Evolutionary conservation across 371 early-diverging fungal genomes (phyloP).

Genomic region (Mortierella sp.): DNA sequence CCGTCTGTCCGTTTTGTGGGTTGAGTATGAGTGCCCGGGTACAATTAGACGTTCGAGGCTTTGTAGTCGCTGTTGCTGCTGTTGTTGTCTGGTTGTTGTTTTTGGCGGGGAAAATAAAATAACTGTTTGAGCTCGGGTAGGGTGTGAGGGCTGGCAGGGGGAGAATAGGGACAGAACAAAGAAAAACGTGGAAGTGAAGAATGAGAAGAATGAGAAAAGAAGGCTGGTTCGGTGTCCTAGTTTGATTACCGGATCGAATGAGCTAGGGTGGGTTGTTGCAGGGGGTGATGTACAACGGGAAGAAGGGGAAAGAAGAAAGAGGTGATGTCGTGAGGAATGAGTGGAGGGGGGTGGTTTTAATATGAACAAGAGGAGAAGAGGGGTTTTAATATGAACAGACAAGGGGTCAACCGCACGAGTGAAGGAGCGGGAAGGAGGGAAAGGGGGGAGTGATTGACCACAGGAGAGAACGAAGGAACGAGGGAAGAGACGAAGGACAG

Average conservation of each 20-base stretch:
- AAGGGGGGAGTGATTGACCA: slow-evolving; percentile 19
- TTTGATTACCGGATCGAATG: neutral
- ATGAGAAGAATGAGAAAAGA: neutral
- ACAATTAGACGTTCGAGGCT: neutral
- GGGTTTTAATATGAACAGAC: slow-evolving; percentile 6
- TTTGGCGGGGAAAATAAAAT: neutral
- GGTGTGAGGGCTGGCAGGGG: neutral
- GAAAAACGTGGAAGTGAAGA: neutral
- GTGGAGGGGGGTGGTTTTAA: slow-evolving; percentile 1
- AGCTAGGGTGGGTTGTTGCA: neutral
- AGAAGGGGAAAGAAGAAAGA: neutral
- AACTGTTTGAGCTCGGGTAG: neutral
- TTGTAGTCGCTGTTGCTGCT: neutral
- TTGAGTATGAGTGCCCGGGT: neutral
- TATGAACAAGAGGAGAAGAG: slow-evolving; percentile 12
- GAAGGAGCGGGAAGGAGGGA: neutral
- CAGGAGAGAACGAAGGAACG: neutral
- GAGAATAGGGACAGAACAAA: neutral
- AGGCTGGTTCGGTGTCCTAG: neutral
- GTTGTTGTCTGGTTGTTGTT: neutral
- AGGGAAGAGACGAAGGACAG: neutral
- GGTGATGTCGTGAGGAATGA: neutral
- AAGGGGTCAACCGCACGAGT: neutral
- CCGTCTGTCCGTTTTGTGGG: slow-evolving; percentile 1
- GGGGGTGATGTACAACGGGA: neutral